phyloP scores from a whole-genome alignment of 2,329 filamentous ascomycete species.

The Onygena corvina region DNA sequence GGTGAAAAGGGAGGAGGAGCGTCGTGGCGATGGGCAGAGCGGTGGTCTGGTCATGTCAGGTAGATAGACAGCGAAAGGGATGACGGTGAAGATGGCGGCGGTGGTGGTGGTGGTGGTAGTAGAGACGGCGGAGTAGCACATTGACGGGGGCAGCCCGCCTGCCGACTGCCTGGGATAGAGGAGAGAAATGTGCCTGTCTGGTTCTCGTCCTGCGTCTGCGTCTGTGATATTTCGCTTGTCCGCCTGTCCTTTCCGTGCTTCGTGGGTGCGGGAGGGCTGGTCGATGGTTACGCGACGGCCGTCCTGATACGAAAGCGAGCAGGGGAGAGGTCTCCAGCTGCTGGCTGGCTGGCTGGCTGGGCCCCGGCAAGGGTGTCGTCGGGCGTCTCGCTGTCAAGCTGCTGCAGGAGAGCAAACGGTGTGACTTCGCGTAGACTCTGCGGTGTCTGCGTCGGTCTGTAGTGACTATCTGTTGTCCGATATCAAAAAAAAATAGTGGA shows the following conservation, averaged over 20 bases:
- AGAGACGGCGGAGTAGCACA: neutral
- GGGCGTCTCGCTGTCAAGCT: neutral
- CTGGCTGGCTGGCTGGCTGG: neutral
- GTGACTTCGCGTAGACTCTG: too few relatives aligned
- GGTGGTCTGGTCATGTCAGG: constrained; percentile 17
- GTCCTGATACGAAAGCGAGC: constrained; percentile 2
- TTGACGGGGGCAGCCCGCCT: neutral
- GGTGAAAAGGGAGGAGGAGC: constrained; percentile 15
- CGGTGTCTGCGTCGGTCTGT: too few relatives aligned
- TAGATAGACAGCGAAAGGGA: constrained; percentile 1
- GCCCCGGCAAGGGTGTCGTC: neutral
- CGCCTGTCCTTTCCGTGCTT: neutral
- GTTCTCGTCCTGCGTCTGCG: too few relatives aligned
- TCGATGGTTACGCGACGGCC: neutral
- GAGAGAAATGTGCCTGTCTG: too few relatives aligned
- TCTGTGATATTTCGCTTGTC: neutral
- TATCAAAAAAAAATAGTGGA: constrained; percentile 7
- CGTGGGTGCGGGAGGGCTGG: neutral
- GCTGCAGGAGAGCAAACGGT: neutral
- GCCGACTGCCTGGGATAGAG: neutral
- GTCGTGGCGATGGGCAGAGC: constrained; percentile 13
- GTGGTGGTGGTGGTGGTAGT: neutral
- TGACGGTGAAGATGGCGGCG: neutral
- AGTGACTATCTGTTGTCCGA: neutral
- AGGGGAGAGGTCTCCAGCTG: neutral